Base-by-base conservation (phyloP, 345 rosid genomes). In the Erodium maritimum region DNA sequence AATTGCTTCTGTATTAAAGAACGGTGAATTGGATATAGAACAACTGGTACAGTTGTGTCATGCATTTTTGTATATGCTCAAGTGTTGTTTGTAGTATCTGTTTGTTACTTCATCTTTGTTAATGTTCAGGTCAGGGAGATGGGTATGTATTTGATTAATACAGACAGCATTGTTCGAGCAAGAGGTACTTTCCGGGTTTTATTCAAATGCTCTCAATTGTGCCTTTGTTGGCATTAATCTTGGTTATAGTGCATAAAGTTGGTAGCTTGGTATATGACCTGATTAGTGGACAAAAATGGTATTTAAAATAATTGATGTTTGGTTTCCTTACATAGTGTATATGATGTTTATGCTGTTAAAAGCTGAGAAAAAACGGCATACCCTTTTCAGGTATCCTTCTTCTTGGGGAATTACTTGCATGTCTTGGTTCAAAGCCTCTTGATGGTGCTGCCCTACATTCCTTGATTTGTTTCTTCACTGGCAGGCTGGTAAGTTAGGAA, bases 81-180 rank as follows among this genome's bases (percentile, higher is more conserved):
- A 8, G 21, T 19, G 46, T 56, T 29, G 4, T 46, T 19, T 23
- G 24, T 54, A 52, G 5, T 68, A 50, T 64, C 17, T 64, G 37
- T 48, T 12, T 55, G 23, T 56, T 68, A 11, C 16, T 20, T 45
- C 62, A 17, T 23, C 21, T 19, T 20, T 52, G 17, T 21, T 19
- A 11, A 24, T 34, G 46, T 59, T 9, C 67, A 91, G 96, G 94
- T 85, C 62, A 71, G 63, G 68, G 96, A 88, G 79, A 79, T 93
- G 96, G 94, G 73, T 1, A 63, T 82, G 89, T 89, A 86, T 80
- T 68, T 89, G 78, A 87, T 95, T 3, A 83, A 82, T 12, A 71
- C 86, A 3, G 96, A 93, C 73, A 53, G 70, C 61, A 65, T 79
- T 19, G 69, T 89, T 56, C 85, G 96, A 54, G 79, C 85, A 62